phyloP scores from a whole-genome alignment of 768 basidiomycete species.

The Tephrocybe sp. region DNA sequence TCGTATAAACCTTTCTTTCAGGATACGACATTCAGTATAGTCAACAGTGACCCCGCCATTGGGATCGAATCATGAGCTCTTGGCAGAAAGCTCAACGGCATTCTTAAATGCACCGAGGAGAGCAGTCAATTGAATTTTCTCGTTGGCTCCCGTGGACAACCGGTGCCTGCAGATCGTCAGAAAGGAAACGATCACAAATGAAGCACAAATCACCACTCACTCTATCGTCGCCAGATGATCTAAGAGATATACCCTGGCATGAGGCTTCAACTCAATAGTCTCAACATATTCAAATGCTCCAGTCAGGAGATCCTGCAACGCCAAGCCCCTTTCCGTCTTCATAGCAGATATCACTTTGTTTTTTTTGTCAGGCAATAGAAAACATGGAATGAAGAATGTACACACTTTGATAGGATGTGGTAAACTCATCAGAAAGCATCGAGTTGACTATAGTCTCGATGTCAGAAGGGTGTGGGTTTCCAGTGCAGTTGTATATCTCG shows the following conservation, averaged over 20 bases:
- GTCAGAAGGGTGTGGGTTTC: slow-evolving; percentile 93
- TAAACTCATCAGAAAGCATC: slow-evolving; percentile 96
- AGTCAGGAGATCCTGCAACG: slow-evolving; percentile 89
- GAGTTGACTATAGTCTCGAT: slow-evolving; percentile 91
- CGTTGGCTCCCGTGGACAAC: slow-evolving; percentile 87
- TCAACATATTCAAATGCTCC: slow-evolving; percentile 92
- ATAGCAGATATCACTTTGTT: slow-evolving; percentile 81
- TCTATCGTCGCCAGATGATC: slow-evolving; percentile 96
- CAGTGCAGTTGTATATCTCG: slow-evolving; percentile 96
- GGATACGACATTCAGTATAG: neutral
- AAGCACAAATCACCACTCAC: slow-evolving; percentile 46
- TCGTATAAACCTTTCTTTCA: neutral
- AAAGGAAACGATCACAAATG: neutral
- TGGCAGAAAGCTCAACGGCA: slow-evolving; percentile 74
- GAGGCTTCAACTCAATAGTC: slow-evolving; percentile 81
- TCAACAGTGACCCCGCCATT: neutral
- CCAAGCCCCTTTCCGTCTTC: slow-evolving; percentile 91
- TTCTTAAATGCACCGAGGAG: slow-evolving; percentile 93
- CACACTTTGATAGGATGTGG: slow-evolving; percentile 82
- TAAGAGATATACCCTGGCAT: slow-evolving; percentile 86
- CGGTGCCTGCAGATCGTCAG: slow-evolving; percentile 61
- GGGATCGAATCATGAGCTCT: slow-evolving; percentile 21
- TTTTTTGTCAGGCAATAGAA: neutral
- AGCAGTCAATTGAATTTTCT: slow-evolving; percentile 93
- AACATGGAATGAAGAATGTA: slow-evolving; percentile 4